These are phyloP conservation scores for Penicillium sp. DNA, from an alignment of 2,329 filamentous ascomycete genomes.

Conservation along the genomic window DNA sequence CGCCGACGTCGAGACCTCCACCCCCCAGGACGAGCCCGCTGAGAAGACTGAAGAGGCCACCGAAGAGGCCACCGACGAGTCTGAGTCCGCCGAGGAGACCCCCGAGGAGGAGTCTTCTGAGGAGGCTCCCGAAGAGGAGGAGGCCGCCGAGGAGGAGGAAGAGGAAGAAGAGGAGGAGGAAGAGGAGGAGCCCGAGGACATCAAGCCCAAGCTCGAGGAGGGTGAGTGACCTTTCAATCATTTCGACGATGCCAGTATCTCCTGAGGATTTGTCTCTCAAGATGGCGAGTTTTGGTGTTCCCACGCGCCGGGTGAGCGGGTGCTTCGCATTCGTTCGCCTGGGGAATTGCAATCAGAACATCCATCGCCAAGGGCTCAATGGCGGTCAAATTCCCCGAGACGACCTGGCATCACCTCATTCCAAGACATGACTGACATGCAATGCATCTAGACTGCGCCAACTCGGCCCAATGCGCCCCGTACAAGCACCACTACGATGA, in stretches of 20 bases:
- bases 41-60: conserved; percentile 39
- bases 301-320: not conserved
- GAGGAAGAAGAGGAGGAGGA: conserved; percentile 82
- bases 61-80: conserved; percentile 36
- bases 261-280: not conserved
- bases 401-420: not conserved
- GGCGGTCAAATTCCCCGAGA: conserved; percentile 16
- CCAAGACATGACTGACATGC: conserved; percentile 9
- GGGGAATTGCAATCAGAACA: conserved; percentile 6
- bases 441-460: conserved; percentile 74
- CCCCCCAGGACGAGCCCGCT: conserved; percentile 47
- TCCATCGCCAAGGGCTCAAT: conserved; percentile 15
- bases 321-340: conserved; percentile 8
- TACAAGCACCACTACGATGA: conserved; percentile 98
- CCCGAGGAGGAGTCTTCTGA: conserved; percentile 51
- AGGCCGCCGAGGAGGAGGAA: conserved; percentile 65
- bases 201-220: conserved; percentile 87
- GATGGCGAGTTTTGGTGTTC: not conserved
- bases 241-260: not conserved
- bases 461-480: conserved; percentile 81
- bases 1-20: conserved; percentile 56
- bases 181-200: conserved; percentile 79
- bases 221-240: conserved; percentile 64
- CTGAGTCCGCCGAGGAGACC: conserved; percentile 40
- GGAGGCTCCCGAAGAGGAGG: conserved; percentile 56